These are phyloP conservation scores for Carnegiea gigantea DNA, from an alignment of 179 eudicot species.

Conservation along the genomic window DNA sequence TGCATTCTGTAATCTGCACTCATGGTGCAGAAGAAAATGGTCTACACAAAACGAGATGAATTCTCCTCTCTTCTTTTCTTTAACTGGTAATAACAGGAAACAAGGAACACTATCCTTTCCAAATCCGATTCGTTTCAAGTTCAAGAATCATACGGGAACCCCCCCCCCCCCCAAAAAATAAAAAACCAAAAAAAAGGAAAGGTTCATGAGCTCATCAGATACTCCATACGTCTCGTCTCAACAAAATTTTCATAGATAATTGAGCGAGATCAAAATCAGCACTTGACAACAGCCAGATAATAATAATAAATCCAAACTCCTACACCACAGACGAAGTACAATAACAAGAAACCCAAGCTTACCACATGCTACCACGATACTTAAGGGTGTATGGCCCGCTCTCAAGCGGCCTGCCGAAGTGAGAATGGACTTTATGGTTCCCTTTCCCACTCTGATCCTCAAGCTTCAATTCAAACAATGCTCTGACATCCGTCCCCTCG, in stretches of 20 bases:
- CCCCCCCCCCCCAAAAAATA: too few species aligned
- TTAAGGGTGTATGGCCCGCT: slow-evolving; percentile 61
- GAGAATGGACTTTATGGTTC: slow-evolving; percentile 71
- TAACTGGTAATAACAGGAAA: too few species aligned
- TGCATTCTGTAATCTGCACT: too few species aligned
- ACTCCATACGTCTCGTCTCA: too few species aligned
- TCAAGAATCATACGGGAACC: too few species aligned
- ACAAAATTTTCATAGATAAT: not conserved
- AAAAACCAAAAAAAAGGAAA: too few species aligned
- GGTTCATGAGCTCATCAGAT: too few species aligned
- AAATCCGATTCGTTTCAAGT: too few species aligned
- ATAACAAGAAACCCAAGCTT: slow-evolving; percentile 17
- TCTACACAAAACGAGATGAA: too few species aligned
- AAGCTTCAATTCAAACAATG: slow-evolving; percentile 60
- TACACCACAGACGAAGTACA: not conserved
- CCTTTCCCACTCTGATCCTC: slow-evolving; percentile 69
- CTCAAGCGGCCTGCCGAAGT: slow-evolving; percentile 59
- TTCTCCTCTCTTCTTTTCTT: too few species aligned
- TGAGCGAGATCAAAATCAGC: not conserved
- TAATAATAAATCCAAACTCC: not conserved
- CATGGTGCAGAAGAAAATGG: too few species aligned
- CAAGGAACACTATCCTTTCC: too few species aligned
- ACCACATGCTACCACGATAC: slow-evolving; percentile 81
- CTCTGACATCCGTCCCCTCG: slow-evolving; percentile 68
- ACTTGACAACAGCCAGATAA: not conserved